phyloP scores from a whole-genome alignment of 257 asterid species.

The Datura wrightii region DNA sequence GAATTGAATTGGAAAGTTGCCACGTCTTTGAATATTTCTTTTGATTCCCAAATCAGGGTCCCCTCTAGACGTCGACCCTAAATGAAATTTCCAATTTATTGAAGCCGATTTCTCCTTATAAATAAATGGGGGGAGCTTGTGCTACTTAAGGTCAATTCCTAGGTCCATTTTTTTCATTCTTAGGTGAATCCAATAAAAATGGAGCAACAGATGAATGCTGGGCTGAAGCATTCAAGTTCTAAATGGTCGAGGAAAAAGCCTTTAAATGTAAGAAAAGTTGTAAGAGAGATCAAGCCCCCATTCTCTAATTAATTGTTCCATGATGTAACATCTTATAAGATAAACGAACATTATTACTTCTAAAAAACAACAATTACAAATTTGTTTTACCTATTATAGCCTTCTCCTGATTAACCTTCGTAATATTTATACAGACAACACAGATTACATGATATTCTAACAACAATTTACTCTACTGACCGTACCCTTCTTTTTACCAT shows the following conservation, averaged over 20 bases:
- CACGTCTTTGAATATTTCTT: neutral
- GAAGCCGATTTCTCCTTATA: neutral
- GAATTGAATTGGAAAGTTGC: neutral
- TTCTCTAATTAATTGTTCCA: neutral
- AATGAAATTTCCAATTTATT: neutral
- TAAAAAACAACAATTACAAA: conserved; percentile 3
- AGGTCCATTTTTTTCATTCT: too few relatives aligned
- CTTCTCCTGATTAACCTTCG: neutral
- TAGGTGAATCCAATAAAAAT: too few relatives aligned
- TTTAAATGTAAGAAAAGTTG: neutral
- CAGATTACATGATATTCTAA: conserved; percentile 4
- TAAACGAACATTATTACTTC: neutral
- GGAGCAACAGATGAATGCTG: too few relatives aligned
- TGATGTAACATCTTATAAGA: neutral
- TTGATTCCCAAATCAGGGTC: neutral
- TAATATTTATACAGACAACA: conserved; percentile 9
- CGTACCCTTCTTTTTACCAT: conserved; percentile 17
- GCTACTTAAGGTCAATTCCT: neutral
- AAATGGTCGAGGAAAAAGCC: neutral
- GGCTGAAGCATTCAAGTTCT: neutral
- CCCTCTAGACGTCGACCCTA: neutral
- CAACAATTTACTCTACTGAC: neutral
- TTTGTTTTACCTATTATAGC: neutral
- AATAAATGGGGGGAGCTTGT: neutral
- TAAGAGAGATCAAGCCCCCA: neutral